Base-by-base conservation (phyloP, 83 land plant genomes). In the Picea abies region DNA sequence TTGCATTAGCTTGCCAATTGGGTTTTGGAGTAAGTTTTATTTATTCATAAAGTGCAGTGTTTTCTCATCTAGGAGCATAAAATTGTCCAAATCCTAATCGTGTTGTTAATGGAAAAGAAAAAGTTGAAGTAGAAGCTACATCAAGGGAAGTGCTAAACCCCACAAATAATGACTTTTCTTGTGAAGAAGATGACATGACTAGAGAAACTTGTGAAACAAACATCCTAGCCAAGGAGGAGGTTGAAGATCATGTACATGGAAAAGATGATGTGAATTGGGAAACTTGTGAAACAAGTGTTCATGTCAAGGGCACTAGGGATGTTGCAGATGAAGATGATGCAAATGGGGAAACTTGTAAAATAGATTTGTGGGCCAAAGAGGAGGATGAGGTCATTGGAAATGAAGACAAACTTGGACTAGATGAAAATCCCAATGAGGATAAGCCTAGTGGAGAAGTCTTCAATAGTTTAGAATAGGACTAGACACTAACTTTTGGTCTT, bases 51-150 rank as follows among this genome's bases (percentile, higher is more conserved):
- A 37, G 39, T 37, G 39, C 39, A 37, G 39, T 37, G 39, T 37
- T 37, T 37, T 37, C 39, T 37, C 39, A 37, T 37, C 39, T 1
- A 41, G 56, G 49, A 72, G 44, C 60, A 77, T 16, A 77, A 77
- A 77, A 52, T 5, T 77, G 63, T 58, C 32, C 79, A 77, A 77
- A 77, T 25, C 37, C 37, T 58, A 60, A 77, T 14, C 37, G 8
- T 52, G 52, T 19, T 20, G 76, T 22, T 72, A 56, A 17, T 72
- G 79, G 8, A 23, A 77, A 25, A 77, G 79, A 77, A 52, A 60
- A 25, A 22, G 62, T 17, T 52, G 79, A 52, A 23, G 35, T 14
- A 16, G 63, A 77, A 77, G 79, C 29, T 77, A 29, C 39, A 26
- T 2, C 23, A 11, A 62, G 20, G 79, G n/a, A 8, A 58, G 19